These are phyloP conservation scores for Taiozyma sp. DNA, from an alignment of 1,139 yeast genomes.

Conservation along the genomic window DNA sequence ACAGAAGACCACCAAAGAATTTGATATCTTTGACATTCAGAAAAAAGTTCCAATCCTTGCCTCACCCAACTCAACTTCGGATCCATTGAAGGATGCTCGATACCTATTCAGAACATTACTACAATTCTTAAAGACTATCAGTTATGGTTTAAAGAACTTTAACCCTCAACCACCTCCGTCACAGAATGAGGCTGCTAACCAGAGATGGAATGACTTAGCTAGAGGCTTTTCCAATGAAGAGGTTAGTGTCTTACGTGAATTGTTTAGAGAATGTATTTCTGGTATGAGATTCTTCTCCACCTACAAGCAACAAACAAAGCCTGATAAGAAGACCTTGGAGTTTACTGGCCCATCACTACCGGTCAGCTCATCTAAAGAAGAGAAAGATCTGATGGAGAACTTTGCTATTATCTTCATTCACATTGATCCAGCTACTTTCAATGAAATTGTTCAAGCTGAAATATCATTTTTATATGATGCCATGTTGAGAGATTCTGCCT, in stretches of 20 bases:
- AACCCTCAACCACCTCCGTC: slow-evolving; percentile 79
- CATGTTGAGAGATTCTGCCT: slow-evolving; percentile 79
- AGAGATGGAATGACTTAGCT: slow-evolving; percentile 85
- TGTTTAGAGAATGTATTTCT: slow-evolving; percentile 79
- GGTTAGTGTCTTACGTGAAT: slow-evolving; percentile 63
- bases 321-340: slow-evolving; percentile 44
- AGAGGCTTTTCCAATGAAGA: slow-evolving; percentile 81
- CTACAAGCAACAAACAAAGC: slow-evolving; percentile 30
- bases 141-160: slow-evolving; percentile 84
- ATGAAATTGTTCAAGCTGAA: slow-evolving; percentile 83
- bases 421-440: slow-evolving; percentile 92
- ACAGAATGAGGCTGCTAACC: slow-evolving; percentile 55
- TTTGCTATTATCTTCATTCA: slow-evolving; percentile 92
- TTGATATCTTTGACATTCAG: slow-evolving; percentile 43
- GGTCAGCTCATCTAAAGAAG: slow-evolving; percentile 84
- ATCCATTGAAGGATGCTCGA: slow-evolving; percentile 81
- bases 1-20: slow-evolving; percentile 16
- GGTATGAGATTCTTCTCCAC: slow-evolving; percentile 74
- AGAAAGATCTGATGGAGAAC: slow-evolving; percentile 92
- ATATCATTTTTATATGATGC: slow-evolving; percentile 72
- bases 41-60: slow-evolving; percentile 43
- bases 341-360: slow-evolving; percentile 78
- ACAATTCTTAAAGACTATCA: slow-evolving; percentile 86
- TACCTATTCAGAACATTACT: slow-evolving; percentile 82
- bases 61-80: slow-evolving; percentile 40